Percentiles rank a stretch among this genome's conserved stretches.
Evolutionary conservation across 139 green algal genomes (phyloP).

Genomic region (Yamagishiella unicocca): DNA sequence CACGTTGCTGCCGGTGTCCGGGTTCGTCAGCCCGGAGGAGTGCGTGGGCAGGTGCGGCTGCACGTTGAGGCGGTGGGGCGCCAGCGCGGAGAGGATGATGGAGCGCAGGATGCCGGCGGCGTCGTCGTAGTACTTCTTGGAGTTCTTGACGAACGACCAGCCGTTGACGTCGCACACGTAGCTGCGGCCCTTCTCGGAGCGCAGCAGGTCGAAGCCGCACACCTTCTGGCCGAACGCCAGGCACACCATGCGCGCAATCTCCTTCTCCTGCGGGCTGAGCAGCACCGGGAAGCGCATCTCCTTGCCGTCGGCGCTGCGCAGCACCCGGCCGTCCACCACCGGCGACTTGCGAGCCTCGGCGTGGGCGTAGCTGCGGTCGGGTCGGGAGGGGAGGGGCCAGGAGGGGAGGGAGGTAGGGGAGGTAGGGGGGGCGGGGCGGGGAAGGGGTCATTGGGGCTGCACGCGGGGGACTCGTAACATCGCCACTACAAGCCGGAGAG

Average conservation of each 20-base stretch:
- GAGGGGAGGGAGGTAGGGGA: too few species aligned
- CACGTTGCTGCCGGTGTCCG: slow-evolving; percentile 30
- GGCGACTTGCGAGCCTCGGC: slow-evolving; percentile 97
- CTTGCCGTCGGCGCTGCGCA: slow-evolving; percentile 63
- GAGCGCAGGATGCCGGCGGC: slow-evolving; percentile 75
- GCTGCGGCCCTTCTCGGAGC: slow-evolving; percentile 61
- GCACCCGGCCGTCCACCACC: slow-evolving; percentile 96
- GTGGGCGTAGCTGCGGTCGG: slow-evolving; percentile 92
- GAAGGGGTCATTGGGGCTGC: too few species aligned
- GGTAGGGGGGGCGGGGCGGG: too few species aligned
- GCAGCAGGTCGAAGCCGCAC: slow-evolving; percentile 95
- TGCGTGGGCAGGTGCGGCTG: slow-evolving; percentile 47
- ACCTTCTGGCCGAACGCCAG: slow-evolving; percentile 97
- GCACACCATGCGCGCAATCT: slow-evolving; percentile 95
- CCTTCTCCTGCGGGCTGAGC: slow-evolving; percentile 88
- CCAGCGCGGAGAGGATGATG: slow-evolving; percentile 83
- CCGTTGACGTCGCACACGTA: slow-evolving; percentile 99
- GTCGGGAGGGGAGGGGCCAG: neutral
- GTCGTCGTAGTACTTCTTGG: slow-evolving; percentile 97
- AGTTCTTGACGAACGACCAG: slow-evolving; percentile 99
- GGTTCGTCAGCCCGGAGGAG: slow-evolving; percentile 20
- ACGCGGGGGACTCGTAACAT: too few species aligned
- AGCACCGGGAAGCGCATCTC: slow-evolving; percentile 92
- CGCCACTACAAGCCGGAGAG: too few species aligned
- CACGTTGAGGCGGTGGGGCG: slow-evolving; percentile 76